These are phyloP conservation scores for Rhizopus sp. DNA, from an alignment of 371 early-diverging fungal genomes.

Conservation along the genomic window DNA sequence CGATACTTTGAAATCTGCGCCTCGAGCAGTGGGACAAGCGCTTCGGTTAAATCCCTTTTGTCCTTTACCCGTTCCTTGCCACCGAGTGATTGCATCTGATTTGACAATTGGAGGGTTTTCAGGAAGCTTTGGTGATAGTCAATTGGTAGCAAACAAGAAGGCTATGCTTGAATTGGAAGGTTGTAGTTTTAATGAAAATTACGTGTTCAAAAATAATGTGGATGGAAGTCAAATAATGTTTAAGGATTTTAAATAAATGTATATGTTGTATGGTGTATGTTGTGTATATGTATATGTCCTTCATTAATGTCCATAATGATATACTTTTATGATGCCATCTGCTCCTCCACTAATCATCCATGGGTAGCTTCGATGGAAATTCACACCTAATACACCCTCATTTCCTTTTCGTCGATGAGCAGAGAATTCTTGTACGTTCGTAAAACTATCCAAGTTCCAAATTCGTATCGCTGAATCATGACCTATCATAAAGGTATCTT, in stretches of 20 bases:
- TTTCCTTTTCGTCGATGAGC: constrained; percentile 77
- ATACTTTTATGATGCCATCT: constrained; percentile 70
- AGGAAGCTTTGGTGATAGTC: constrained; percentile 65
- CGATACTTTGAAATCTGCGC: constrained; percentile 60
- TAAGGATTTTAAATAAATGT: constrained; percentile 39
- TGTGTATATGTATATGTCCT: neutral
- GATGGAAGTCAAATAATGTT: constrained; percentile 53
- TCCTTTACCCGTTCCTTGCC: constrained; percentile 81
- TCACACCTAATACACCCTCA: constrained; percentile 75
- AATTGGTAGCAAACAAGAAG: constrained; percentile 65
- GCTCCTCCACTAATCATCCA: constrained; percentile 81
- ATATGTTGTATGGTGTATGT: too few relatives aligned
- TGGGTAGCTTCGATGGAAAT: constrained; percentile 66
- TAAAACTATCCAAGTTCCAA: constrained; percentile 75
- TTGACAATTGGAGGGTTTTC: constrained; percentile 73
- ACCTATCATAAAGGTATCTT: constrained; percentile 34
- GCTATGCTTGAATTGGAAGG: constrained; percentile 73
- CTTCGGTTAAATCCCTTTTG: constrained; percentile 75
- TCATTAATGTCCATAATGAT: constrained; percentile 43
- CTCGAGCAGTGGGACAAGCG: constrained; percentile 82
- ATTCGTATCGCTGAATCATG: constrained; percentile 82
- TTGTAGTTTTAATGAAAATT: constrained; percentile 63
- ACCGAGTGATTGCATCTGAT: constrained; percentile 74
- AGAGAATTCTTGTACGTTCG: constrained; percentile 78
- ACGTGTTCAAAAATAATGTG: constrained; percentile 44